Conservation (phyloP, 2,329 filamentous ascomycete genomes). For the Elsinoe australis region DNA sequence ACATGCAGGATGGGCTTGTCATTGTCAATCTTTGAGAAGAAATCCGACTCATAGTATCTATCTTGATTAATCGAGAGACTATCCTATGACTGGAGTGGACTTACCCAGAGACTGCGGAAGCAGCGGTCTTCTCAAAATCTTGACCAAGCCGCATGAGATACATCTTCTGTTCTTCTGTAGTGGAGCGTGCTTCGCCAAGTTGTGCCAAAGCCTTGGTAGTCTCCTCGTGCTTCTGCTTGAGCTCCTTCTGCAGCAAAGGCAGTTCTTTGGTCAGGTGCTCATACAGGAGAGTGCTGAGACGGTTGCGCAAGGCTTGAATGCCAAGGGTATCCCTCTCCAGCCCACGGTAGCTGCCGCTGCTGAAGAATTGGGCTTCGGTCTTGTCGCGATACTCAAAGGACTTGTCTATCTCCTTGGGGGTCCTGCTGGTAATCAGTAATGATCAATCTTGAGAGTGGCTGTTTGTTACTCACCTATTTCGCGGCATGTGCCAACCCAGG, state of each 20-base stretch:
- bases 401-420: constrained; percentile 30
- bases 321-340: constrained; percentile 36
- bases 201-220: constrained; percentile 32
- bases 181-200: constrained; percentile 45
- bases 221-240: constrained; percentile 26
- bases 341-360: constrained; percentile 25
- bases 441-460: too few species aligned
- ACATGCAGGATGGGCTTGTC: not conserved
- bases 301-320: constrained; percentile 40
- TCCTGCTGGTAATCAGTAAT: not conserved
- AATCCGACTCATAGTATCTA: constrained; percentile 5
- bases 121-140: constrained; percentile 26
- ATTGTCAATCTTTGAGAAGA: constrained; percentile 5
- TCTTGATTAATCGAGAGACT: not conserved
- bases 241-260: constrained; percentile 32
- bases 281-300: constrained; percentile 46
- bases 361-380: constrained; percentile 33
- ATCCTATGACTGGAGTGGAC: not conserved
- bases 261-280: constrained; percentile 32
- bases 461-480: constrained; percentile 34
- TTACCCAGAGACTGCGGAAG: not conserved
- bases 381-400: constrained; percentile 36
- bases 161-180: constrained; percentile 40
- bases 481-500: constrained; percentile 49
- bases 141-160: constrained; percentile 41